phyloP scores from a whole-genome alignment of 1,139 yeast genomes.

The Magnusiomyces paraingens region DNA sequence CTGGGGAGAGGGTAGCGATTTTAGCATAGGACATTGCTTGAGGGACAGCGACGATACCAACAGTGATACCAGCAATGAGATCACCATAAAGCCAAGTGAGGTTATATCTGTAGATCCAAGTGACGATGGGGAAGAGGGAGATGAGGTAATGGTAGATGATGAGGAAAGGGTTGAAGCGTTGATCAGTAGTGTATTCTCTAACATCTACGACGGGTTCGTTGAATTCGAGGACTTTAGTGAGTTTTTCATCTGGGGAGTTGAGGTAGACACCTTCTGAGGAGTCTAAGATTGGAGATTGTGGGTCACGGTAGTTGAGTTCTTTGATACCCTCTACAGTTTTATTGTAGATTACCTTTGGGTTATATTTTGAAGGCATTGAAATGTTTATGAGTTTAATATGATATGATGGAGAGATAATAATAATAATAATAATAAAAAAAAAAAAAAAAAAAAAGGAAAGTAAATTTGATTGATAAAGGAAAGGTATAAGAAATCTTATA shows the following conservation, averaged over 20 bases:
- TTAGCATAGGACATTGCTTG: slow-evolving; percentile 95
- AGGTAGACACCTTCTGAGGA: not conserved
- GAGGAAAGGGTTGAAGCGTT: slow-evolving; percentile 12
- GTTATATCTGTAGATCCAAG: slow-evolving; percentile 84
- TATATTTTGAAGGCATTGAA: not conserved
- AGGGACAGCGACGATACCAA: slow-evolving; percentile 88
- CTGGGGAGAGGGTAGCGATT: slow-evolving; percentile 72
- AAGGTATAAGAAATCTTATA: too few relatives aligned
- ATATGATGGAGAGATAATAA: not conserved
- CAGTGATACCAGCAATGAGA: slow-evolving; percentile 86
- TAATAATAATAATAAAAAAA: too few relatives aligned
- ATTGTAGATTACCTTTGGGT: not conserved
- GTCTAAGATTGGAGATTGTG: not conserved
- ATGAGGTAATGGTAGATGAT: slow-evolving; percentile 39
- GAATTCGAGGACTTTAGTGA: not conserved
- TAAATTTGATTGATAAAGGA: too few relatives aligned
- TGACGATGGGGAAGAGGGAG: slow-evolving; percentile 69
- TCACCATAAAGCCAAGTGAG: slow-evolving; percentile 74
- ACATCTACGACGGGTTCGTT: not conserved
- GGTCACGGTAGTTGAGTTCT: not conserved
- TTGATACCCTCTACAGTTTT: not conserved
- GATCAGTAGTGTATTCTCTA: not conserved
- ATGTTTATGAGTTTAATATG: not conserved
- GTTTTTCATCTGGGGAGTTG: not conserved
- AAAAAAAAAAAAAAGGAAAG: too few relatives aligned